Base-by-base conservation (phyloP, 768 basidiomycete species). In the Tulasnella sp. region DNA sequence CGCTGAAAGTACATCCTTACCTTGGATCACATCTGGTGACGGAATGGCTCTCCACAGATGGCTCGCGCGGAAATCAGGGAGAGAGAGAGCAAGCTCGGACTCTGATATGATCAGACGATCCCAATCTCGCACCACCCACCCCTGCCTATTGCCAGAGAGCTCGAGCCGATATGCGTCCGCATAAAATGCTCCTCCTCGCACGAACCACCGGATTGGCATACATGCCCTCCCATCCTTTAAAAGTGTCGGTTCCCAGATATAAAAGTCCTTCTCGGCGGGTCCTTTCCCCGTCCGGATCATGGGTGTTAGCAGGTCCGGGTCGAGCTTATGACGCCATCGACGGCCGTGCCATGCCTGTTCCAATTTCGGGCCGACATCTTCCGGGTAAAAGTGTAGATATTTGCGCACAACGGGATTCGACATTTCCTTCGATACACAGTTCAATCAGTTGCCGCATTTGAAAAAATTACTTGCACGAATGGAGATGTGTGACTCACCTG, bases 361-460 rank as follows among this genome's bases (percentile, higher is more conserved):
- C 0, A 82, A 42, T 2, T 72, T 25, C 1, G 22, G 29, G 0
- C 82, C 81, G 31, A 72, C 74, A 77, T 85, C 84, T 78, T 85
- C 83, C 12, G 84, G 84, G 72, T 83, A 83, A 72, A 83, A 82
- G 1, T 69, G 54, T 0, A 85, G 78, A 58, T 83, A 79, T 0
- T 78, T 77, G 0, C 82, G 80, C 14, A 85, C 82, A n/a, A 54
- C 31, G 0, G 84, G 84, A 74, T 85, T 85, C 3, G 82, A 79
- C 80, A 84, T 83, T 80, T 85, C 85, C 84, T 85, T 58, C 29
- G 17, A 39, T 39, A 39, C 39, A 39, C 39, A 14, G 40, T 11
- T 42, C 17, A 11, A 14, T 1, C 11, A 5, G 11, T 42, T 42
- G 39, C 40, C 40, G 4, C 12, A 42, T 11, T 14, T 5, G 40